Evolutionary conservation across 1,284 basidiomycete genomes (phyloP).

Genomic region (Ustilago tritici): DNA sequence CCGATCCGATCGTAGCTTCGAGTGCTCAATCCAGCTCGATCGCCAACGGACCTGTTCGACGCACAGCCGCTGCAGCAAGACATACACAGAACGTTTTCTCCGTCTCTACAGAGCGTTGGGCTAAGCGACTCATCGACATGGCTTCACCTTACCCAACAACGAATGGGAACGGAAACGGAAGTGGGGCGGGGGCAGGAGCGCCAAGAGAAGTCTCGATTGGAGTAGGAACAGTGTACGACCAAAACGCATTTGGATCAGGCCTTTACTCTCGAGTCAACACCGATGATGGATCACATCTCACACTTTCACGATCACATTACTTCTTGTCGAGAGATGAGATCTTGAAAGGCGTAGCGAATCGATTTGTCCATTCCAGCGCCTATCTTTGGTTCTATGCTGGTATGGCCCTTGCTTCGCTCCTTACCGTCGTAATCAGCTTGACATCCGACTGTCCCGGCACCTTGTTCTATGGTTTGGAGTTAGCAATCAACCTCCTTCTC

Average conservation of each 20-base stretch:
- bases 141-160: slow-evolving; percentile 18
- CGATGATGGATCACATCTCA: slow-evolving; percentile 6
- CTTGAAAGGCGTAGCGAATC: slow-evolving; percentile 67
- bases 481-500: slow-evolving; percentile 64
- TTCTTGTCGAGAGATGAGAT: slow-evolving; percentile 62
- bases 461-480: slow-evolving; percentile 65
- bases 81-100: slow-evolving; percentile 54
- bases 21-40: slow-evolving; percentile 28
- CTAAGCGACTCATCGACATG: slow-evolving; percentile 42
- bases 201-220: slow-evolving; percentile 34
- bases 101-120: slow-evolving; percentile 50
- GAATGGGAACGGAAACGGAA: background rate
- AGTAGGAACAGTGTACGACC: slow-evolving; percentile 42
- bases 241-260: slow-evolving; percentile 25
- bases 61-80: slow-evolving; percentile 25
- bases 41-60: slow-evolving; percentile 27
- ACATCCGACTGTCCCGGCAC: slow-evolving; percentile 63
- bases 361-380: slow-evolving; percentile 67
- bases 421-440: slow-evolving; percentile 64
- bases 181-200: slow-evolving; percentile 4
- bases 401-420: slow-evolving; percentile 64
- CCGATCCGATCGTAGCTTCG: slow-evolving; percentile 41
- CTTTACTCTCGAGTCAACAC: slow-evolving; percentile 23
- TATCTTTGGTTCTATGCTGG: slow-evolving; percentile 68
- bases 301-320: slow-evolving; percentile 57